A percentile compares a stretch with the other conserved stretches of the same genome.
Conservation (phyloP, 208 protist genomes). For the Crithidia sp. region DNA sequence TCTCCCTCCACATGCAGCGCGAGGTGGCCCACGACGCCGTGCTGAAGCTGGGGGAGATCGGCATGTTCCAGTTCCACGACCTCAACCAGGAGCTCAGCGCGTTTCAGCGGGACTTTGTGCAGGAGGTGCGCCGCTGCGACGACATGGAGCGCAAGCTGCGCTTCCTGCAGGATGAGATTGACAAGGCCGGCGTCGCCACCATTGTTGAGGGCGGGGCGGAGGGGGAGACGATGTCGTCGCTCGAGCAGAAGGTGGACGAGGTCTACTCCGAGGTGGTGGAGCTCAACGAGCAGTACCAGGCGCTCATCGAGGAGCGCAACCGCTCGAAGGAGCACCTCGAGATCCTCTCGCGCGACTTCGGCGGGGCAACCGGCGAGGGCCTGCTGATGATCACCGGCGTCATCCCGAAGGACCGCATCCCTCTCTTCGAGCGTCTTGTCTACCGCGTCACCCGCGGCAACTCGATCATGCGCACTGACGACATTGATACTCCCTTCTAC, state of each 20-base stretch:
- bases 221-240: constrained; percentile 81
- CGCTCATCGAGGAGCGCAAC: constrained; percentile 83
- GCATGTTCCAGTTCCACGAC: constrained; percentile 97
- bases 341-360: constrained; percentile 77
- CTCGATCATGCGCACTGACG: constrained; percentile 90
- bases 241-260: constrained; percentile 93
- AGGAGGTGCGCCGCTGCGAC: constrained; percentile 97
- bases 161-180: constrained; percentile 94
- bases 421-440: constrained; percentile 93
- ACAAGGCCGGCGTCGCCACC: constrained; percentile 64
- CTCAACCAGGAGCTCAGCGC: constrained; percentile 93
- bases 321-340: constrained; percentile 82
- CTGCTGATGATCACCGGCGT: constrained; percentile 95
- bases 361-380: constrained; percentile 54
- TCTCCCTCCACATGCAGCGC: constrained; percentile 97
- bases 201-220: constrained; percentile 48
- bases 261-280: constrained; percentile 92
- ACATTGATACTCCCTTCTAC: constrained; percentile 92
- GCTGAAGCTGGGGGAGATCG: constrained; percentile 95
- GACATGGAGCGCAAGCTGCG: constrained; percentile 97
- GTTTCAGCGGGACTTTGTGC: constrained; percentile 97
- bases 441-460: constrained; percentile 97
- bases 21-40: constrained; percentile 97
- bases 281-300: constrained; percentile 90
- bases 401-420: constrained; percentile 88